A percentile compares a stretch with the other conserved stretches of the same genome.
Evolutionary conservation across 352 stramenopile genomes (phyloP).

Genomic region (Pilasporangium apinafurcum): DNA sequence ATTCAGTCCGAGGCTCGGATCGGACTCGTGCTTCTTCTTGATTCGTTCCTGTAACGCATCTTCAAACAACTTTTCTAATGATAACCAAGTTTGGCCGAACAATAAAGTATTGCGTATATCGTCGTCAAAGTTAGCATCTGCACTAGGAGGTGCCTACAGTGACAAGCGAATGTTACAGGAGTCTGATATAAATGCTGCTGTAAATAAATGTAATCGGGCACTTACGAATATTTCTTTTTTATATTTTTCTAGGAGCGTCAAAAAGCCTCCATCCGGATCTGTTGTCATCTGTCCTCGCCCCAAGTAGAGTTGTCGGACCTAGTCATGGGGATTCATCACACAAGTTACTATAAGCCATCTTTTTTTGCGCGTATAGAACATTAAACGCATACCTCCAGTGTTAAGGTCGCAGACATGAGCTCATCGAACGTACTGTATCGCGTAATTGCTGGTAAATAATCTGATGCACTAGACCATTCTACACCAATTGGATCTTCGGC

Average conservation of each 20-base stretch:
- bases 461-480: slow-evolving; percentile 53
- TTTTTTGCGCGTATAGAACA: not conserved
- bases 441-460: slow-evolving; percentile 77
- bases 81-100: slow-evolving; percentile 86
- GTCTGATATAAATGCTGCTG: too few relatives aligned
- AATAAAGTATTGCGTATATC: slow-evolving; percentile 83
- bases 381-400: slow-evolving; percentile 51
- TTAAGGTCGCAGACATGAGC: slow-evolving; percentile 85
- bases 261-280: slow-evolving; percentile 76
- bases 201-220: not conserved
- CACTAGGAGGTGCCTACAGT: slow-evolving; percentile 19
- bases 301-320: slow-evolving; percentile 76
- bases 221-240: slow-evolving; percentile 62
- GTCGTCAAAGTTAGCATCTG: slow-evolving; percentile 62
- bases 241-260: slow-evolving; percentile 82
- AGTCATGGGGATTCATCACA: not conserved
- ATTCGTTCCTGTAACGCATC: slow-evolving; percentile 83
- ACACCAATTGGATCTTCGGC: slow-evolving; percentile 77
- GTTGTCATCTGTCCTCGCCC: slow-evolving; percentile 81
- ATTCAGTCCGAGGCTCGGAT: slow-evolving; percentile 31
- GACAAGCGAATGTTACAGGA: slow-evolving; percentile 10
- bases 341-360: not conserved
- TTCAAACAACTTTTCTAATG: slow-evolving; percentile 86
- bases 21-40: slow-evolving; percentile 64
- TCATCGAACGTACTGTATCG: slow-evolving; percentile 88